Base-by-base conservation (phyloP, 2,329 filamentous ascomycete genomes). In the Cladorrhinum sp. region DNA sequence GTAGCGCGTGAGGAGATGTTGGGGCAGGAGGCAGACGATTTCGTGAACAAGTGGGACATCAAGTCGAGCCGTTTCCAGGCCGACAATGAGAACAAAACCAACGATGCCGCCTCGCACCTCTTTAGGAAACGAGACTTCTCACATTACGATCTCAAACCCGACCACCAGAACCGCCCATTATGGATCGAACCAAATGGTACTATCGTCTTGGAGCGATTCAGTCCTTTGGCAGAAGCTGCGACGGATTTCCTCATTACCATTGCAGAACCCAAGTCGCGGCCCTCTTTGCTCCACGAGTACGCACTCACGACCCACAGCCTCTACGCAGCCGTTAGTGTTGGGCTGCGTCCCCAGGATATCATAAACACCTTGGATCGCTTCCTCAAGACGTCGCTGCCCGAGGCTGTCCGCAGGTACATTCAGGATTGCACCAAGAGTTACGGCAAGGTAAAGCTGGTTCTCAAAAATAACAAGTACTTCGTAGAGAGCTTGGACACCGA, bases 161-260 rank as follows among this genome's bases (percentile, higher is more conserved):
- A 98, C 74, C 92, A 96, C 77, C 85, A 88, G 64, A 92, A 93
- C 70, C 88, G 95, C 16, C 95, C 95, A 16, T 82, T 98, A 62
- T 98, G 92, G 91, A 95, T 99, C 67, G 92, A 97, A 48, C 91
- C 92, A 2, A 80, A 88, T 71, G 92, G 91, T 36, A 87, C 89
- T 65, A 95, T 98, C 71, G 95, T 96, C 27, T 81, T 98, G 49
- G 93, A 99, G 79, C 96, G 92, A 68, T 98, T 97, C 78, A 93
- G 91, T 56, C 90, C 93, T 2, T 80, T 95, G 59, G 92, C 93
- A 60, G 84, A 89, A 60, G 89, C 93, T 70, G 93, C 92, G 0
- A 92, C 96, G 72, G 92, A 96, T 73, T 96, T 99, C 72, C 80
- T 99, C 61, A 96, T 96, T 69, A 96, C 95, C 51, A 93, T 99